Evolutionary conservation across 148 eudicot genomes (phyloP).

Genomic region (Heliosperma pusillum): DNA sequence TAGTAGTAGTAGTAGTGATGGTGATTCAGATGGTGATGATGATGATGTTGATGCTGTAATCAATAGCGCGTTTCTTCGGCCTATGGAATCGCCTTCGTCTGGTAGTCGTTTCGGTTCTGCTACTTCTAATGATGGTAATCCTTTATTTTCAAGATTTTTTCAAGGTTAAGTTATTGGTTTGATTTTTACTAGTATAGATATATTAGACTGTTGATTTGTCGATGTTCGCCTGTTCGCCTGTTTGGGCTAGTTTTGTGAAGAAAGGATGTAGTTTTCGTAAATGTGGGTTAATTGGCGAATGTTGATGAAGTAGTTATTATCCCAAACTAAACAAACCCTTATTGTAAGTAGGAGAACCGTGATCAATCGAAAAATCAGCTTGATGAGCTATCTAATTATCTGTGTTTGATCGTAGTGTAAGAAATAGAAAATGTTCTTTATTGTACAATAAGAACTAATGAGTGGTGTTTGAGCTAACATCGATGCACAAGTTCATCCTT

Average conservation of each 20-base stretch:
- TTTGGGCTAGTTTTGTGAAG: neutral
- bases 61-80: constrained; percentile 25
- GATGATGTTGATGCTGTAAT: constrained; percentile 23
- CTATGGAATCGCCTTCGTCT: constrained; percentile 36
- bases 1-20: constrained; percentile 12
- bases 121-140: constrained; percentile 38
- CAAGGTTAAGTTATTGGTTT: neutral
- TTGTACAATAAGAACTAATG: neutral
- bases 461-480: neutral
- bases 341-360: neutral
- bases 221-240: neutral
- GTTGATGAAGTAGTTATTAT: neutral
- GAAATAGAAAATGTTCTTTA: neutral
- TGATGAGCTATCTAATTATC: neutral
- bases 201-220: neutral
- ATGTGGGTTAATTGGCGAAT: neutral
- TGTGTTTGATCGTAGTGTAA: neutral
- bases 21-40: constrained; percentile 20
- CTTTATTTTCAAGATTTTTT: neutral
- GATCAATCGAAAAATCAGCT: neutral
- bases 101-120: constrained; percentile 44
- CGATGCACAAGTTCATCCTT: neutral
- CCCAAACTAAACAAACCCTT: neutral
- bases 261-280: neutral
- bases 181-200: no score